A percentile compares a stretch with the other conserved stretches of the same genome.
Conservation (phyloP, 805 yeast genomes). For the Zygoascus tannicola region DNA sequence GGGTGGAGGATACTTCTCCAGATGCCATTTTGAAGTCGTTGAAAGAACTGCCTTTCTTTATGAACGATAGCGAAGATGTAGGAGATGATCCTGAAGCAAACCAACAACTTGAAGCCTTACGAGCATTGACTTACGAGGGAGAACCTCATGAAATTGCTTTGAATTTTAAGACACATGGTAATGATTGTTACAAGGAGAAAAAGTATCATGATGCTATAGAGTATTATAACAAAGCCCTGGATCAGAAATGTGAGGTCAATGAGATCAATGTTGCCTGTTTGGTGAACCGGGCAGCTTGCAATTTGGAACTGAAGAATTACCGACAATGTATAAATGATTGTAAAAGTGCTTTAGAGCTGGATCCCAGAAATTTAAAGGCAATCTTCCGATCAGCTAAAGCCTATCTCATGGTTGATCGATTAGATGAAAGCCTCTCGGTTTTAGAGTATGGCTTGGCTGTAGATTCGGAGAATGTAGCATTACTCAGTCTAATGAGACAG, state of each 20-base stretch:
- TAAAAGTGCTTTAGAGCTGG: conserved; percentile 52
- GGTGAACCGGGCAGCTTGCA: conserved; percentile 85
- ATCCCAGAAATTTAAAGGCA: conserved; percentile 73
- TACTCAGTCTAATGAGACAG: conserved; percentile 37
- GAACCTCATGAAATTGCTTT: conserved; percentile 87
- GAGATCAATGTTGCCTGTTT: conserved; percentile 53
- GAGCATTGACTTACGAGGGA: conserved; percentile 89
- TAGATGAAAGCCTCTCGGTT: conserved; percentile 63
- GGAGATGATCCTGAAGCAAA: conserved; percentile 62
- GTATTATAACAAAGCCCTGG: conserved; percentile 72
- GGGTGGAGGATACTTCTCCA: conserved; percentile 33
- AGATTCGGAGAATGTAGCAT: conserved; percentile 51
- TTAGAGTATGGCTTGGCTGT: conserved; percentile 54
- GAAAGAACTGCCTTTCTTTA: conserved; percentile 83
- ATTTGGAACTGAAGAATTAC: conserved; percentile 74
- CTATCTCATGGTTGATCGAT: conserved; percentile 53
- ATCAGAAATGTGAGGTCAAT: conserved; percentile 49
- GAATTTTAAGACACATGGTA: conserved; percentile 88
- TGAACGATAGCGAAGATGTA: conserved; percentile 71
- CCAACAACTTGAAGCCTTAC: conserved; percentile 71
- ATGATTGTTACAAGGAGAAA: conserved; percentile 67
- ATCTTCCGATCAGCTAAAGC: conserved; percentile 80
- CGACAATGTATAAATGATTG: conserved; percentile 84
- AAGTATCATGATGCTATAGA: conserved; percentile 69
- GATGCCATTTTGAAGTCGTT: conserved; percentile 73